phyloP scores from a whole-genome alignment of 495 filamentous ascomycete genomes.

The Platismatia glauca region DNA sequence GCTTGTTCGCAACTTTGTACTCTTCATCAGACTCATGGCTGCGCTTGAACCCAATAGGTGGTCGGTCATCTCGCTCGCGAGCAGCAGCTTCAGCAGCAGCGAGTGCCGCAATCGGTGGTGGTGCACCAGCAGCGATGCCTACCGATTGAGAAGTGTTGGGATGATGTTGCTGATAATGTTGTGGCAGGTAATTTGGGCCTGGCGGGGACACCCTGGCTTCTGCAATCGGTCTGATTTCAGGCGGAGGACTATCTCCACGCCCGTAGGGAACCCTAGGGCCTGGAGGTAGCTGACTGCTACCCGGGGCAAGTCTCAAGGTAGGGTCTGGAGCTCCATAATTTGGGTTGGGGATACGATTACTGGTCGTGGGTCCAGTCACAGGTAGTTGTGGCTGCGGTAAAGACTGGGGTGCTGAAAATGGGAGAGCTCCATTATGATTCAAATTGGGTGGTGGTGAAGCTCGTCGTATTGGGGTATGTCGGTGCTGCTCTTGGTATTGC shows the following conservation, averaged over 20 bases:
- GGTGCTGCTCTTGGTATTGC: conserved; percentile 62
- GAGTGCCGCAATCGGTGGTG: conserved; percentile 62
- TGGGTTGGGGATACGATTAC: conserved; percentile 59
- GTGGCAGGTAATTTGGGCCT: conserved; percentile 69
- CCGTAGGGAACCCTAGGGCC: conserved; percentile 47
- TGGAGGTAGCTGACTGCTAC: conserved; percentile 39
- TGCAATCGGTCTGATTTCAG: conserved; percentile 76
- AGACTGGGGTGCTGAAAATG: conserved; percentile 53
- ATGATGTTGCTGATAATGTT: conserved; percentile 64
- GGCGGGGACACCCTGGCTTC: conserved; percentile 81
- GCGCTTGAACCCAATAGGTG: conserved; percentile 73
- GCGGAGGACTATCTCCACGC: conserved; percentile 62
- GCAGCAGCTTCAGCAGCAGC: conserved; percentile 67
- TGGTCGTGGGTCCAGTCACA: conserved; percentile 41
- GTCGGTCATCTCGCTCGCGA: conserved; percentile 75
- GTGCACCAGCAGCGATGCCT: conserved; percentile 68
- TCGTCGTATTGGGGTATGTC: conserved; percentile 44
- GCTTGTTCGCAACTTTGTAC: conserved; percentile 49
- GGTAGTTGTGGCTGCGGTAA: conserved; percentile 55
- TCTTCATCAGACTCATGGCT: conserved; percentile 89
- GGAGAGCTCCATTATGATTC: conserved; percentile 44
- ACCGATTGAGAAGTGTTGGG: conserved; percentile 54
- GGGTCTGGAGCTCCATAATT: conserved; percentile 51
- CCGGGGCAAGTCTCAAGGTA: conserved; percentile 48
- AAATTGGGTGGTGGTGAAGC: conserved; percentile 57